These are phyloP conservation scores for Amauroascus verrucosus DNA, from an alignment of 2,329 filamentous ascomycete genomes.

Conservation along the genomic window DNA sequence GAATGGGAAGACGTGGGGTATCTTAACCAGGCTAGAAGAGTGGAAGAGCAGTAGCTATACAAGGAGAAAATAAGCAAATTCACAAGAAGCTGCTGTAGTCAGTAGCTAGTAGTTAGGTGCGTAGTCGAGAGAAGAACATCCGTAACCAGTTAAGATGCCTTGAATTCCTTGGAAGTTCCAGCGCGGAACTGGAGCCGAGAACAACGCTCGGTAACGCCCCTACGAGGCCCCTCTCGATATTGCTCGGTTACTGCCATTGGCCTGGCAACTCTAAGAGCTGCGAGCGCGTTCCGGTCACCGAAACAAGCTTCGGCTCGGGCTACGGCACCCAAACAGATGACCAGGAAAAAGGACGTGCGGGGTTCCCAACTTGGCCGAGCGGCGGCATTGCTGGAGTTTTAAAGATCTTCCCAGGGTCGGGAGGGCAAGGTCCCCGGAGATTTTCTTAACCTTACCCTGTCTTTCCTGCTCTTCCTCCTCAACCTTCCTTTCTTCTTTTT, in stretches of 20 bases:
- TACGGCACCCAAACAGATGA: conserved; percentile 8
- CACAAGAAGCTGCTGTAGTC: too few species aligned
- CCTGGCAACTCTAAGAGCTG: not conserved
- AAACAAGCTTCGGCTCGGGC: conserved; percentile 7
- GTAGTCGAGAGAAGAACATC: too few species aligned
- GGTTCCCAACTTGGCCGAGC: conserved; percentile 9
- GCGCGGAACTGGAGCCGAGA: not conserved
- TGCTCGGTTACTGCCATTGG: too few species aligned
- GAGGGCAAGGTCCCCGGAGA: conserved; percentile 2
- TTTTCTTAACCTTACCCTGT: conserved; percentile 55
- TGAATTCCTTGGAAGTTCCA: too few species aligned
- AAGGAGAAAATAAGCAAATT: too few species aligned
- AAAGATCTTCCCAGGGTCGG: not conserved
- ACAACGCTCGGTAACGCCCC: not conserved
- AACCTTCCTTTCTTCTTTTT: not conserved
- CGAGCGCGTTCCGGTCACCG: not conserved
- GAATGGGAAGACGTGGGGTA: not conserved
- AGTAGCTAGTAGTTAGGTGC: too few species aligned
- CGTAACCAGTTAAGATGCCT: too few species aligned
- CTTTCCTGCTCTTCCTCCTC: conserved; percentile 25
- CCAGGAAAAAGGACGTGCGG: conserved; percentile 2
- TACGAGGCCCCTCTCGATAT: too few species aligned
- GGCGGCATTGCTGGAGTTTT: not conserved
- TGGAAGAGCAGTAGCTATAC: too few species aligned
- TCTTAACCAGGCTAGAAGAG: too few species aligned